A percentile compares a stretch with the other conserved stretches of the same genome.
Conservation (phyloP, 192 early-diverging fungal species). For the Entomortierella beljakovae region DNA sequence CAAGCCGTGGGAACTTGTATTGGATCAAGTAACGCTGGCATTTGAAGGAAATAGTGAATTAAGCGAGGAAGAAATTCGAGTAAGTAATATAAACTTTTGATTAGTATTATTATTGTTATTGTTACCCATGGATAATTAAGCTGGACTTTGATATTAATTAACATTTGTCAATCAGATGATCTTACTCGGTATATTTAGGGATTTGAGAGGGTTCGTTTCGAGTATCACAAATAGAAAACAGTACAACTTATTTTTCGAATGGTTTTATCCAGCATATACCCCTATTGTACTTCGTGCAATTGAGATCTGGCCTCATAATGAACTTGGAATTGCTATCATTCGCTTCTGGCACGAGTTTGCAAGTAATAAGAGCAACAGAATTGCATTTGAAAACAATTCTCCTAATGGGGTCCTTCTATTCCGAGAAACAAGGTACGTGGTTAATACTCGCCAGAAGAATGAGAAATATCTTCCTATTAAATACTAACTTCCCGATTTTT, state of each 20-base stretch:
- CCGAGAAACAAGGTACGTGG: constrained; percentile 79
- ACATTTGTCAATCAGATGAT: constrained; percentile 38
- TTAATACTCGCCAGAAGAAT: background rate
- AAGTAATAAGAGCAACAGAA: constrained; percentile 80
- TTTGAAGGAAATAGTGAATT: constrained; percentile 66
- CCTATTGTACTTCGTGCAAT: constrained; percentile 73
- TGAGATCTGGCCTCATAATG: constrained; percentile 72
- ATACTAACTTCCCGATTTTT: too few species aligned
- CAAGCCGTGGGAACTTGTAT: constrained; percentile 69
- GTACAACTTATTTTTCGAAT: constrained; percentile 83
- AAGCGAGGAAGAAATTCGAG: constrained; percentile 57
- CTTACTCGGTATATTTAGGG: constrained; percentile 74
- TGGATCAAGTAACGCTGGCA: constrained; percentile 68
- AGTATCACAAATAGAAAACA: constrained; percentile 70
- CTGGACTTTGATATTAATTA: too few species aligned
- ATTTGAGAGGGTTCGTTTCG: constrained; percentile 81
- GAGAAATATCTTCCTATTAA: too few species aligned
- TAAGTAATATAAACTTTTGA: background rate
- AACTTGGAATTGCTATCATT: constrained; percentile 77
- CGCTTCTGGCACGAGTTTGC: constrained; percentile 87
- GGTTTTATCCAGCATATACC: constrained; percentile 83
- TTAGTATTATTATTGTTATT: too few species aligned
- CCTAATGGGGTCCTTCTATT: constrained; percentile 92
- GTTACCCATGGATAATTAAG: too few species aligned
- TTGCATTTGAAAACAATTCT: constrained; percentile 87